Base-by-base conservation (phyloP, 306 rosid species). In the Canavalia ensiformis region DNA sequence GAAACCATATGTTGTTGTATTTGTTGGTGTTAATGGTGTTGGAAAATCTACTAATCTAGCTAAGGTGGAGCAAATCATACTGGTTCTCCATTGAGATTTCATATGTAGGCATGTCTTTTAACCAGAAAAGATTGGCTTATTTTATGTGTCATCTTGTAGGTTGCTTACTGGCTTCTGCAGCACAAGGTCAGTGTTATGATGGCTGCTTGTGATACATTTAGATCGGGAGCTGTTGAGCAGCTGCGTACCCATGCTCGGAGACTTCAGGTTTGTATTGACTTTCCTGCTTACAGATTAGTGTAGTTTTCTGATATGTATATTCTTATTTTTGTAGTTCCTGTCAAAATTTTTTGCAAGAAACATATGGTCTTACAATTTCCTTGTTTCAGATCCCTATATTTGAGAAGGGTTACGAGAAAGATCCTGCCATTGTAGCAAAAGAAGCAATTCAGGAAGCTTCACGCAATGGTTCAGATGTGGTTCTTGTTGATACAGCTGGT, bases 191-290 rank as follows among this genome's bases (percentile, higher is more conserved):
- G 86, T 79, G 98, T 94, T 50, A 94, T 88, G 98, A 91, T 94
- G 98, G 98, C 98, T 65, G 98, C 98, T 67, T 94, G 98, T 84
- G 98, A 94, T 78, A 94, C 98, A 69, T 94, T 94, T 82, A 87
- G 98, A 84, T 94, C 98, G 37, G 98, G 98, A 57, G 98, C 98
- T 58, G 98, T 94, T 72, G 98, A 94, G 78, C 98, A 94, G 92
- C 89, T 94, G 74, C 90, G 98, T 68, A 94, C 97, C 79, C 98
- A 93, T 85, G 98, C 97, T 79, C 97, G 98, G 31, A 89, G 97
- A 79, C 98, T 93, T 57, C 97, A 93, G 94, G 98, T 93, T 84
- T 84, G 2, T 31, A 76, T 72, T 33, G 25, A 75, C 51, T 39
- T 72, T 44, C 28, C 81, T 57, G 45, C 81, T 41, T 66, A 66